Evolutionary conservation across 1,284 basidiomycete genomes (phyloP).

Genomic region (Bondarzewia mesenterica): DNA sequence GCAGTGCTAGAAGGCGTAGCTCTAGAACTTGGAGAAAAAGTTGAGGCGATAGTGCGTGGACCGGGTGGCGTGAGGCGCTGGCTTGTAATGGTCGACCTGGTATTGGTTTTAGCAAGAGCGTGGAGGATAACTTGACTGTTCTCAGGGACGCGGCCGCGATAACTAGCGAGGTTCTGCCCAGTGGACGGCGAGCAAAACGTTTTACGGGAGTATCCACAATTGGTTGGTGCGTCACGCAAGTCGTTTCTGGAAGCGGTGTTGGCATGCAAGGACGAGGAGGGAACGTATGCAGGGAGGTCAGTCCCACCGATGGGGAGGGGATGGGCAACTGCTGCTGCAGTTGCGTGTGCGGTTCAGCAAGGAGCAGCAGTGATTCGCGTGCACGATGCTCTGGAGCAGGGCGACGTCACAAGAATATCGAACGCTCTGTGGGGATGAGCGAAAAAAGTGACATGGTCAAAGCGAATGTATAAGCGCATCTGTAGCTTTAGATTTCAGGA

Average conservation of each 20-base stretch:
- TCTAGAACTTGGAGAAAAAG: constrained; percentile 65
- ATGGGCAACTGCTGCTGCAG: constrained; percentile 79
- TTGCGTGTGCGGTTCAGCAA: constrained; percentile 71
- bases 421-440: constrained; percentile 32
- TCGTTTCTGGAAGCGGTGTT: constrained; percentile 72
- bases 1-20: constrained; percentile 67
- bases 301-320: constrained; percentile 58
- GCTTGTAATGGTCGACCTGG: constrained; percentile 91
- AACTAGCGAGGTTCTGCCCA: constrained; percentile 28
- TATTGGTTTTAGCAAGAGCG: constrained; percentile 89
- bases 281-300: constrained; percentile 36
- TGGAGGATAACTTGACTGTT: constrained; percentile 69
- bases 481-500: too few relatives aligned
- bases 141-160: constrained; percentile 47
- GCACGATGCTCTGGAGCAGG: constrained; percentile 74
- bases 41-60: constrained; percentile 63
- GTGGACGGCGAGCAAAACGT: constrained; percentile 41
- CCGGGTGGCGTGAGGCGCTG: constrained; percentile 77
- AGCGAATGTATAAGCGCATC: background rate
- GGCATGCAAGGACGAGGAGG: constrained; percentile 28
- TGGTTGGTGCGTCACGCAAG: constrained; percentile 81
- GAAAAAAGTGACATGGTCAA: background rate
- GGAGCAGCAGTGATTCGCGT: constrained; percentile 74
- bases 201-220: constrained; percentile 57
- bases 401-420: constrained; percentile 47